Evolutionary conservation across 805 yeast genomes (phyloP), one percentile per base, ranked within the genome.

Genomic region (Cyberlindnera maclurae): DNA sequence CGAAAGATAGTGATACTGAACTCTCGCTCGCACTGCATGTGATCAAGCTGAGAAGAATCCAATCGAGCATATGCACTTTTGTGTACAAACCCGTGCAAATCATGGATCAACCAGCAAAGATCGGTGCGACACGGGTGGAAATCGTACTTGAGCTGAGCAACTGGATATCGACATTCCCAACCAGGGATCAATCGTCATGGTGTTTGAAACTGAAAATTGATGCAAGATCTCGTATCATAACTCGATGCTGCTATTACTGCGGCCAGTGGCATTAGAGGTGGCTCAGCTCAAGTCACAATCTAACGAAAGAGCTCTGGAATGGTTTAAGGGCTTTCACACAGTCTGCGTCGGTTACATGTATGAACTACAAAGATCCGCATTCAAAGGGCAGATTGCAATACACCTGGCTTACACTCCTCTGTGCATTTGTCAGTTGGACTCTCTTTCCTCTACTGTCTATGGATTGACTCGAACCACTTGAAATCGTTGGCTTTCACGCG

Each of bases 321-420:
- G 63, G 64, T 61, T 60, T 38, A 57, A 55, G 36, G n/a, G 55
- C 55, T 1, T 60, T 59, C 33, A 51, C 63, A 9, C 56, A 56
- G 28, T 52, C 59, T 18, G 54, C 64, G 3, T 52, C 60, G 2
- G 56, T 57, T 3, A 43, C 57, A 12, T 57, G 62, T 26, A 40
- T 54, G 31, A 55, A 51, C 37, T 59, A 58, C 38, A 56, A 55
- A 37, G 51, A 46, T 5, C 43, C 59, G 26, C 52, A 57, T 29
- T 20, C 51, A 3, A 50, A 45, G 26, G 52, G 51, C 9, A 54
- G 54, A 31, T 26, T 58, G 15, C 43, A 56, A 15, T 57, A 55
- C 37, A 52, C 63, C 4, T 59, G 62, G 63, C 26, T 56, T 4
- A 45, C 63, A 4, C 52, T 61, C 46, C 63, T 59, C 20, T 58